Conservation (phyloP, 2,329 filamentous ascomycete genomes). For the Paecilomyces niveus region DNA sequence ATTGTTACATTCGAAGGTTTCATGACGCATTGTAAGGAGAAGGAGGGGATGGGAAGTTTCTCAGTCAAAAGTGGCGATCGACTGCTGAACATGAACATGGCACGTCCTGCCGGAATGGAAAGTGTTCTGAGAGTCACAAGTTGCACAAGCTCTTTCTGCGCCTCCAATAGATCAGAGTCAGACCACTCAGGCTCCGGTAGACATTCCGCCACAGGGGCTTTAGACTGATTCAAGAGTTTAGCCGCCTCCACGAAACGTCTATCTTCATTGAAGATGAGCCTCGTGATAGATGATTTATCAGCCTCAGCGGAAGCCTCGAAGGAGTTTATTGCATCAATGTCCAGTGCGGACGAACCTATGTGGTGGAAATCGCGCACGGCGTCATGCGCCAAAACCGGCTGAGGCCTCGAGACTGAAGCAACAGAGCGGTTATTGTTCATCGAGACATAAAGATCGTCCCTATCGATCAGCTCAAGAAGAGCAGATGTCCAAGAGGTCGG, state of each 20-base stretch:
- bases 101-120: slow-evolving; percentile 79
- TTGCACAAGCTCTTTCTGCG: slow-evolving; percentile 84
- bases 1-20: slow-evolving; percentile 88
- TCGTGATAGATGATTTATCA: slow-evolving; percentile 75
- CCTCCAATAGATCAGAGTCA: slow-evolving; percentile 81
- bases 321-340: slow-evolving; percentile 46
- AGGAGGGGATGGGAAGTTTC: slow-evolving; percentile 80
- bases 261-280: slow-evolving; percentile 85
- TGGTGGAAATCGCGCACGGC: slow-evolving; percentile 67
- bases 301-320: slow-evolving; percentile 76
- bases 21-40: slow-evolving; percentile 86
- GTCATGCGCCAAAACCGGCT: slow-evolving; percentile 51
- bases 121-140: slow-evolving; percentile 80
- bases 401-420: slow-evolving; percentile 25
- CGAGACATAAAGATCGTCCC: slow-evolving; percentile 70
- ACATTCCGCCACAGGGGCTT: slow-evolving; percentile 70
- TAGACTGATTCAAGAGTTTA: slow-evolving; percentile 76
- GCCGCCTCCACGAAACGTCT: slow-evolving; percentile 81
- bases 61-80: slow-evolving; percentile 86
- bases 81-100: slow-evolving; percentile 79
- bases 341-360: slow-evolving; percentile 54
- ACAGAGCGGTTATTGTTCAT: slow-evolving; percentile 43
- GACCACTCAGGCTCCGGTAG: slow-evolving; percentile 68
- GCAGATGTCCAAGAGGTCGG: slow-evolving; percentile 67
- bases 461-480: slow-evolving; percentile 67